Base-by-base conservation (phyloP, 2,329 filamentous ascomycete genomes). In the Hypoxylon sp. region DNA sequence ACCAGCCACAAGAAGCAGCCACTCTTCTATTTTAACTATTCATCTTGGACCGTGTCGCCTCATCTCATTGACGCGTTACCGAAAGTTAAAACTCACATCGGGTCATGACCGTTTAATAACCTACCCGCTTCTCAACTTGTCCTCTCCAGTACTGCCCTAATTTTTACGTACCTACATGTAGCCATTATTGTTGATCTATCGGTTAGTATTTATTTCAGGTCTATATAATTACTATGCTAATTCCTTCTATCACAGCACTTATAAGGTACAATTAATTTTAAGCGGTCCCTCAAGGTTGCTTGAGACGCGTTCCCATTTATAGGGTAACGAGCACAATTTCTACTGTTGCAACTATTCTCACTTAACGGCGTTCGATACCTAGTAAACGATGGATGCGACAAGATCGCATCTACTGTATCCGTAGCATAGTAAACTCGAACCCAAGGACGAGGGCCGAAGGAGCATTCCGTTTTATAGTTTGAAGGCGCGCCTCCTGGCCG, bases 61-160 rank as follows among this genome's bases (percentile, higher is more conserved):
- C 67, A 48, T 60, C 65, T 70, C 61, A 65, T 70, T 19, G 23
- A 65, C 68, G 68, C 68, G 68, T 70, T 50, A 63, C 55, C 34
- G 1, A 62, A 65, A 62, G 64, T 63, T 60, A 60, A 65, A 65
- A 21, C 65, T 63, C 58, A 65, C 64, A 30, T 59, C 45, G 7
- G 23, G n/a, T 61, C 32, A 32, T 52, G 6, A 21, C 17, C 36
- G 7, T 49, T 28, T 28, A 7, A 28, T 5, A 28, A 28, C 5
- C 25, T 13, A 51, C 25, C 23, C 17, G 25, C 28, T 55, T 11
- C 28, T 25, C 21, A 30, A n/a, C 21, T 46, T 34, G 28, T 23
- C 41, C 32, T n/a, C 10, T 23, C 11, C 38, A 21, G 9, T 21
- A 5, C 5, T 17, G 14, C 17, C 28, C 28, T 17, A n/a, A 46